Conservation (phyloP, 306 rosid species). For the Clitoria ternatea region DNA sequence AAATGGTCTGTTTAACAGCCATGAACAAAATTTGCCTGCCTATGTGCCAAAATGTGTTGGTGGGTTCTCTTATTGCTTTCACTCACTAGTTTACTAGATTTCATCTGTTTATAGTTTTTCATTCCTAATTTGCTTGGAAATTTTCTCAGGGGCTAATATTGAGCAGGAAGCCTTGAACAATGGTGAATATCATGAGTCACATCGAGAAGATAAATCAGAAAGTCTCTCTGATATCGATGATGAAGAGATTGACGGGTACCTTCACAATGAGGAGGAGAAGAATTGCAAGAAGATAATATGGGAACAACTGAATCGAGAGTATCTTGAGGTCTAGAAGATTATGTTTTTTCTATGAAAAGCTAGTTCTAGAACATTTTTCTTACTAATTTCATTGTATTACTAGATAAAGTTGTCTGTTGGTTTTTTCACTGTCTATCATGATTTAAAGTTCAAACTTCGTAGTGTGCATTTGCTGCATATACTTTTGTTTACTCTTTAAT, state of each 20-base stretch:
- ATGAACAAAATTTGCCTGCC: slow-evolving; percentile 17
- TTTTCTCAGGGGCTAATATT: slow-evolving; percentile 25
- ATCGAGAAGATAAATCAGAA: slow-evolving; percentile 46
- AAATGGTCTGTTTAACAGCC: too few species aligned
- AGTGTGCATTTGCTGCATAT: neutral
- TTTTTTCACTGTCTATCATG: neutral
- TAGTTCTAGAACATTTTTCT: too few species aligned
- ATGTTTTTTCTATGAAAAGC: neutral
- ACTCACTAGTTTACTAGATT: neutral
- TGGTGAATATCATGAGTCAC: slow-evolving; percentile 15
- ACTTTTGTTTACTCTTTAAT: neutral
- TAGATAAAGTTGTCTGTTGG: neutral
- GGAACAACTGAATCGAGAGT: slow-evolving; percentile 54
- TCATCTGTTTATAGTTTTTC: neutral
- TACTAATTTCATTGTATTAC: too few species aligned
- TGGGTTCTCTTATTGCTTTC: slow-evolving; percentile 1
- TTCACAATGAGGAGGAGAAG: slow-evolving; percentile 56
- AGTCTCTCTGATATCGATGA: slow-evolving; percentile 64
- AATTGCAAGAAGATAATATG: slow-evolving; percentile 45
- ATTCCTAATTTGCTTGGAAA: slow-evolving; percentile 2
- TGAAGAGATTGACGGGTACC: slow-evolving; percentile 50
- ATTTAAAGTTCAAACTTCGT: slow-evolving; percentile 2
- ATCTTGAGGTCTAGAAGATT: slow-evolving; percentile 43
- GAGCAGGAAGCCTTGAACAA: slow-evolving; percentile 15
- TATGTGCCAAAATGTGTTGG: slow-evolving; percentile 22